Conservation (phyloP, 345 rosid species). For the Syzygium oleosum region DNA sequence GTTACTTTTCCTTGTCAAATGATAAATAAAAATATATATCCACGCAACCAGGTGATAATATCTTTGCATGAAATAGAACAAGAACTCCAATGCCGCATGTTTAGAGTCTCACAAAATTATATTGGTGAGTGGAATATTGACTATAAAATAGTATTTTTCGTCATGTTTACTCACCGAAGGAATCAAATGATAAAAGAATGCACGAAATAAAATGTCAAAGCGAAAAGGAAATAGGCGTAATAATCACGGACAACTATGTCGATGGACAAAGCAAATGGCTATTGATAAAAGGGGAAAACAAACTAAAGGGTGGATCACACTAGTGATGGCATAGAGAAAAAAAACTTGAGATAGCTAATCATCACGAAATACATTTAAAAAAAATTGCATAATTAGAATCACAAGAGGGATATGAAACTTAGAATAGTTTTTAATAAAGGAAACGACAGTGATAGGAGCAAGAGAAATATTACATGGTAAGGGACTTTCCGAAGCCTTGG, state of each 20-base stretch:
- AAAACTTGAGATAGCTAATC: neutral
- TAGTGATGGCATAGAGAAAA: neutral
- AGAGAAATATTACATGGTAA: neutral
- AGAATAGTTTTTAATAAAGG: neutral
- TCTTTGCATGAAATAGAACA: too few relatives aligned
- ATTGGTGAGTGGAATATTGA: too few relatives aligned
- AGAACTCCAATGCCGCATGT: too few relatives aligned
- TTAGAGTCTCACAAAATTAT: too few relatives aligned
- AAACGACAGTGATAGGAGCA: neutral
- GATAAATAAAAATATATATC: too few relatives aligned
- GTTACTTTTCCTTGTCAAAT: too few relatives aligned
- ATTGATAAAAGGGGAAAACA: neutral
- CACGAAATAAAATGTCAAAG: too few relatives aligned
- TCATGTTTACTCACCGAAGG: too few relatives aligned
- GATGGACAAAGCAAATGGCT: neutral
- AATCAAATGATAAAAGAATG: too few relatives aligned
- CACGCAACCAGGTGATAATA: too few relatives aligned
- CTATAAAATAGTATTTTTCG: too few relatives aligned
- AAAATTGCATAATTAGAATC: neutral
- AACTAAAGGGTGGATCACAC: neutral
- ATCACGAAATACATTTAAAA: neutral
- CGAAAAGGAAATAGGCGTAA: too few relatives aligned
- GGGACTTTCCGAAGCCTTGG: neutral
- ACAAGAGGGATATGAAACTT: neutral
- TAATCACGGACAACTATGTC: neutral